These are phyloP conservation scores for Sporisorium reilianum DNA, from an alignment of 1,284 basidiomycete genomes.

Conservation along the genomic window DNA sequence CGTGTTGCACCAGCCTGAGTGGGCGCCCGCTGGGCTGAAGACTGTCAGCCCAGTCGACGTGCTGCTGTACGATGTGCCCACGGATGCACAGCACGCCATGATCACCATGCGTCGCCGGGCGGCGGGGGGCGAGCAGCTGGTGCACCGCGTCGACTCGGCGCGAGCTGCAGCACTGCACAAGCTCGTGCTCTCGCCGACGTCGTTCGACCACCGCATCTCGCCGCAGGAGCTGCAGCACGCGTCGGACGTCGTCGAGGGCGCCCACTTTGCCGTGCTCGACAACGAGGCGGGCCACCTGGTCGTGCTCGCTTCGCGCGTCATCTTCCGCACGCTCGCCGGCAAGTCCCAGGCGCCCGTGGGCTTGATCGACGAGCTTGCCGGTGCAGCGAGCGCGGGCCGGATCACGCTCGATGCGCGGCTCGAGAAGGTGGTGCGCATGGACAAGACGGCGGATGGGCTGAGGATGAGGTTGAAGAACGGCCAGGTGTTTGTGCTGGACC, in stretches of 20 bases:
- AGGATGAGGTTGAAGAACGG: constrained; percentile 36
- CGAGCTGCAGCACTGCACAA: not conserved
- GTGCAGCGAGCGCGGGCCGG: constrained; percentile 6
- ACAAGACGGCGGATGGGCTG: constrained; percentile 17
- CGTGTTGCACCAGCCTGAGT: constrained; percentile 42
- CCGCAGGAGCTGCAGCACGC: constrained; percentile 24
- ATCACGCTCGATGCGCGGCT: constrained; percentile 32
- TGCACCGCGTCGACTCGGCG: constrained; percentile 5
- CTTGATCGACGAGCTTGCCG: constrained; percentile 15
- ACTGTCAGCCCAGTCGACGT: constrained; percentile 31
- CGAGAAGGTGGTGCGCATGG: constrained; percentile 27
- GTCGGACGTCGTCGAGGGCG: constrained; percentile 26
- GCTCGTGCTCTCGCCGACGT: constrained; percentile 14
- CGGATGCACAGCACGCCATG: constrained; percentile 55
- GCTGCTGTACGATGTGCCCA: constrained; percentile 56
- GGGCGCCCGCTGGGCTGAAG: constrained; percentile 34
- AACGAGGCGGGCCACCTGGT: constrained; percentile 23
- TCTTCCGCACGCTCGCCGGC: constrained; percentile 30
- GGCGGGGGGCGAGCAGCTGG: constrained; percentile 36
- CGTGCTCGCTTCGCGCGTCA: constrained; percentile 19
- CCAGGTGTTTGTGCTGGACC: constrained; percentile 8
- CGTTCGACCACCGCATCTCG: constrained; percentile 34
- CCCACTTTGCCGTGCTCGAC: constrained; percentile 15
- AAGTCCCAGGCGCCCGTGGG: constrained; percentile 3
- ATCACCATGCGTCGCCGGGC: constrained; percentile 43